Percentiles rank a stretch among this genome's conserved stretches.
Evolutionary conservation across 1,139 yeast genomes (phyloP).

Genomic region (Hemisphaericaspora xylofermentans): DNA sequence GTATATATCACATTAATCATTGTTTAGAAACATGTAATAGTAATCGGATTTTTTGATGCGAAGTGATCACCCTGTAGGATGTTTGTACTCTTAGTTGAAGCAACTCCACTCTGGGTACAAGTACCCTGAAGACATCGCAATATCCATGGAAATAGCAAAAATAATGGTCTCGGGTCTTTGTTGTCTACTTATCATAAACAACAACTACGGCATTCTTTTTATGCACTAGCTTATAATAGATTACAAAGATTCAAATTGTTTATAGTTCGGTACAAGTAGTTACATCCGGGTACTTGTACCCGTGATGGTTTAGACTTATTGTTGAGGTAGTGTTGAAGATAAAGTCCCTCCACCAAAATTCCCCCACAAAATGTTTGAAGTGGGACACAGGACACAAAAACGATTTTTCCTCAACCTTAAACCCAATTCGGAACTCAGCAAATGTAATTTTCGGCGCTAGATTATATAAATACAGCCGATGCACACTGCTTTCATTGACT

Average conservation of each 20-base stretch:
- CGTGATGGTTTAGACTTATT: neutral
- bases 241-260: neutral
- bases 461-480: too few species aligned
- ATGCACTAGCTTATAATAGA: too few species aligned
- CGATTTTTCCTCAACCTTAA: neutral
- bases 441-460: neutral
- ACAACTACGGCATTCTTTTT: too few species aligned
- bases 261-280: neutral
- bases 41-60: neutral
- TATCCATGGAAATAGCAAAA: neutral
- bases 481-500: too few species aligned
- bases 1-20: conserved; percentile 70
- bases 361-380: neutral
- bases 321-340: neutral
- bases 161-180: too few species aligned
- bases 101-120: neutral
- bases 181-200: too few species aligned
- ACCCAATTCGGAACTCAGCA: neutral
- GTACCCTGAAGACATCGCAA: neutral
- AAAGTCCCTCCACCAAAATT: conserved; percentile 3
- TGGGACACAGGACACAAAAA: neutral
- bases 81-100: too few species aligned
- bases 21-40: neutral
- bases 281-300: neutral
- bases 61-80: too few species aligned